A percentile compares a stretch with the other conserved stretches of the same genome.
Conservation (phyloP, 345 rosid genomes). For the Clausena lansium region DNA sequence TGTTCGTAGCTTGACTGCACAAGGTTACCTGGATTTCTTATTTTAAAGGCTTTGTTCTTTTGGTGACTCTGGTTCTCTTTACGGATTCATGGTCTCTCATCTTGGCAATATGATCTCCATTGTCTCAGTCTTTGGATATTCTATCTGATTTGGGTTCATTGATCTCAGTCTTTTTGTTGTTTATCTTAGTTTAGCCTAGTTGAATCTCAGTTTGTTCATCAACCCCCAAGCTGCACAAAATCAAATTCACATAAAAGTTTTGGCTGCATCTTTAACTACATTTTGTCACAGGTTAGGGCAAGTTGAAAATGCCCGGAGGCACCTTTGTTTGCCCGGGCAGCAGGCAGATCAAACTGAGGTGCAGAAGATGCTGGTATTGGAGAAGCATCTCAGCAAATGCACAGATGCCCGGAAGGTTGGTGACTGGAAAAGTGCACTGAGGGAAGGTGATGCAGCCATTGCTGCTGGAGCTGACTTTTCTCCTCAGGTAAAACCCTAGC, state of each 20-base stretch:
- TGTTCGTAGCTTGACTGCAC: background rate
- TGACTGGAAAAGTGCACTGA: constrained; percentile 70
- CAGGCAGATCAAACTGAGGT: constrained; percentile 57
- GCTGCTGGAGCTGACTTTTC: constrained; percentile 82
- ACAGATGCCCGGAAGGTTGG: constrained; percentile 62
- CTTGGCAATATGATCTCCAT: constrained; percentile 6
- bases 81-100: background rate
- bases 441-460: constrained; percentile 70
- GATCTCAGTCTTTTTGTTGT: background rate
- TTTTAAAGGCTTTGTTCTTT: background rate
- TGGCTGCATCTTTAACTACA: constrained; percentile 16
- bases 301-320: constrained; percentile 71
- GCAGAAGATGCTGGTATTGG: constrained; percentile 63
- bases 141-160: background rate
- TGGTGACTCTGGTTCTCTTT: background rate
- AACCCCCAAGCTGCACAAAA: background rate
- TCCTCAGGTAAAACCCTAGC: constrained; percentile 59
- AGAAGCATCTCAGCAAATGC: constrained; percentile 71
- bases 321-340: constrained; percentile 46
- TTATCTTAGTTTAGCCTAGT: constrained; percentile 3
- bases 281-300: constrained; percentile 76
- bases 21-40: background rate
- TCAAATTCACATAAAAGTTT: background rate
- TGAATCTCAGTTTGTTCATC: constrained; percentile 7
- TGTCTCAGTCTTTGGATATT: constrained; percentile 6